Conservation (phyloP, 352 stramenopile species). For the Thraustotheca clavata region DNA sequence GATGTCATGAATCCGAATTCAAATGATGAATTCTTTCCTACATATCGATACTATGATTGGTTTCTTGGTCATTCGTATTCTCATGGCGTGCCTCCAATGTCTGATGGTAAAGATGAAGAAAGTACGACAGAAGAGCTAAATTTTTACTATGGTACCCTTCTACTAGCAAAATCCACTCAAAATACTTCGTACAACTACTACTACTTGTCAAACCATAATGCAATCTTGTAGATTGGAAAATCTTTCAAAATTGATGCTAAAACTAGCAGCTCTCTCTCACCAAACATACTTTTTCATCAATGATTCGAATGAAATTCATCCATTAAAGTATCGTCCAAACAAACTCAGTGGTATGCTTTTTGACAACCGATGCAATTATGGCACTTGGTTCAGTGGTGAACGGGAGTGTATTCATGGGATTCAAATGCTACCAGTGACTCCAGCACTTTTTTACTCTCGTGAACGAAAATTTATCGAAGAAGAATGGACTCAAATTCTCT, state of each 20-base stretch:
- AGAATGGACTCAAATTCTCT: constrained; percentile 53
- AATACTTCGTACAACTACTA: constrained; percentile 24
- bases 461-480: constrained; percentile 36
- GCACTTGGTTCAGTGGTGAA: constrained; percentile 62
- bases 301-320: constrained; percentile 37
- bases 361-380: constrained; percentile 67
- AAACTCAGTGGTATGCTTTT: constrained; percentile 67
- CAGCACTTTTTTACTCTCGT: constrained; percentile 39
- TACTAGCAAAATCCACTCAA: too few relatives aligned
- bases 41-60: constrained; percentile 92
- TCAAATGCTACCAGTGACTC: constrained; percentile 61
- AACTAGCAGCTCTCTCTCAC: constrained; percentile 41
- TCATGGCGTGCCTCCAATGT: constrained; percentile 91
- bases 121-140: constrained; percentile 94
- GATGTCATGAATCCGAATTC: constrained; percentile 42
- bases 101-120: constrained; percentile 93
- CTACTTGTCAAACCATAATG: neutral
- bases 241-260: constrained; percentile 47
- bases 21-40: constrained; percentile 61
- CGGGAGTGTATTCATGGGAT: constrained; percentile 72
- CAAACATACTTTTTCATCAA: constrained; percentile 60
- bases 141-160: constrained; percentile 95
- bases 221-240: constrained; percentile 23
- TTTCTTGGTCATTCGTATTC: constrained; percentile 96
- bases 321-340: constrained; percentile 41